Evolutionary conservation across 192 early-diverging fungal species (phyloP).

Genomic region (Coemansia sp.): DNA sequence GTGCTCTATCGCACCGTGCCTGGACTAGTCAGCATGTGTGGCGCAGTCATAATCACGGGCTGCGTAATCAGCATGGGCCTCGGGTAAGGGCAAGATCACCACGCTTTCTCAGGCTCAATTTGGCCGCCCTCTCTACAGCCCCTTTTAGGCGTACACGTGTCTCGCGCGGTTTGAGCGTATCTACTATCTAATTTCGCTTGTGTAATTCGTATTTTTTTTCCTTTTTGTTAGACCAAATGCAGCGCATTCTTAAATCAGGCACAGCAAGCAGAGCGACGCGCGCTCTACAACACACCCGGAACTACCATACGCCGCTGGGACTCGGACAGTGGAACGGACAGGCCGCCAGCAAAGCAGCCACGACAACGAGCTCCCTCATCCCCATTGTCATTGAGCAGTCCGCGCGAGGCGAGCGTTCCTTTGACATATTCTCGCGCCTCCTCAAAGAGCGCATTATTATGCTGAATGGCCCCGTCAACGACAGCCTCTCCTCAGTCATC

Average conservation of each 20-base stretch:
- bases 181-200: not conserved
- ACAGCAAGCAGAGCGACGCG: not conserved
- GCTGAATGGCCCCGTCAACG: slow-evolving; percentile 89
- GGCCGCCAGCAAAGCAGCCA: slow-evolving; percentile 10
- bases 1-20: slow-evolving; percentile 15
- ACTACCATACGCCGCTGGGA: slow-evolving; percentile 29
- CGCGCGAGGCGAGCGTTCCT: slow-evolving; percentile 87
- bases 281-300: not conserved
- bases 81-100: not conserved
- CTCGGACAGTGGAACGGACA: slow-evolving; percentile 28
- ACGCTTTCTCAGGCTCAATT: too few species aligned
- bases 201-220: not conserved
- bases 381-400: slow-evolving; percentile 59
- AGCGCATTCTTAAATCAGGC: not conserved
- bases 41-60: slow-evolving; percentile 16
- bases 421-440: slow-evolving; percentile 96
- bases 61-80: slow-evolving; percentile 17
- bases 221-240: not conserved
- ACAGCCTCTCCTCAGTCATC: slow-evolving; percentile 79
- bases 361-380: slow-evolving; percentile 32
- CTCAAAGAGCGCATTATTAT: slow-evolving; percentile 96
- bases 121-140: too few species aligned
- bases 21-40: not conserved
- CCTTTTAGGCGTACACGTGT: not conserved
- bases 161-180: not conserved